Evolutionary conservation across 2,329 filamentous ascomycete species (phyloP).

Genomic region (Juglanconis oblonga): DNA sequence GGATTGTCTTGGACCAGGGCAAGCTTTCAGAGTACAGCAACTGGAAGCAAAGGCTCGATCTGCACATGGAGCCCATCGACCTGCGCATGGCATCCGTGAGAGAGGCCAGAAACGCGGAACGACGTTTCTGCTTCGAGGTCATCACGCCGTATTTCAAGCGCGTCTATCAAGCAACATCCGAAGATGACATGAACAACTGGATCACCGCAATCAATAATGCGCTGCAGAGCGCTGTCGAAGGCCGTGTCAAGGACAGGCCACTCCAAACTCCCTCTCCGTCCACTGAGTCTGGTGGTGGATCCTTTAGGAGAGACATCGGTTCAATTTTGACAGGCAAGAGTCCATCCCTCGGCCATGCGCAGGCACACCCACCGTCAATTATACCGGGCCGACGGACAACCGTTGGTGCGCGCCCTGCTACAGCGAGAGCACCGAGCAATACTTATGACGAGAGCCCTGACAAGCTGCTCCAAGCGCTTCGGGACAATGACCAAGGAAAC

Average conservation of each 20-base stretch:
- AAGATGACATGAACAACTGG: slow-evolving; percentile 98
- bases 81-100: slow-evolving; percentile 94
- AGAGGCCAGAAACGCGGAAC: slow-evolving; percentile 90
- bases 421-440: slow-evolving; percentile 51
- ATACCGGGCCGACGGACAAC: slow-evolving; percentile 82
- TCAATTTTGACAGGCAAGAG: slow-evolving; percentile 92
- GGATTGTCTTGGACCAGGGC: slow-evolving; percentile 96
- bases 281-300: slow-evolving; percentile 42
- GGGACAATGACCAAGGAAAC: slow-evolving; percentile 89
- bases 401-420: slow-evolving; percentile 80
- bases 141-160: slow-evolving; percentile 95
- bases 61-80: slow-evolving; percentile 98
- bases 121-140: slow-evolving; percentile 96
- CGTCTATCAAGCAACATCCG: slow-evolving; percentile 95
- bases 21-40: slow-evolving; percentile 98
- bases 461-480: slow-evolving; percentile 80
- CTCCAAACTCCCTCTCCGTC: slow-evolving; percentile 34
- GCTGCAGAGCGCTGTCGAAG: slow-evolving; percentile 90
- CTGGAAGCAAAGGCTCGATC: slow-evolving; percentile 95
- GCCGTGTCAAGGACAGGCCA: slow-evolving; percentile 59
- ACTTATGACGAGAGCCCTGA: slow-evolving; percentile 80
- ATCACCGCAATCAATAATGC: slow-evolving; percentile 96
- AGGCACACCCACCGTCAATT: slow-evolving; percentile 46
- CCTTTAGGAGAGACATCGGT: slow-evolving; percentile 80
- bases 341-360: slow-evolving; percentile 60